Base-by-base conservation (phyloP, 2,329 filamentous ascomycete genomes). In the Stachybotrys elegans region DNA sequence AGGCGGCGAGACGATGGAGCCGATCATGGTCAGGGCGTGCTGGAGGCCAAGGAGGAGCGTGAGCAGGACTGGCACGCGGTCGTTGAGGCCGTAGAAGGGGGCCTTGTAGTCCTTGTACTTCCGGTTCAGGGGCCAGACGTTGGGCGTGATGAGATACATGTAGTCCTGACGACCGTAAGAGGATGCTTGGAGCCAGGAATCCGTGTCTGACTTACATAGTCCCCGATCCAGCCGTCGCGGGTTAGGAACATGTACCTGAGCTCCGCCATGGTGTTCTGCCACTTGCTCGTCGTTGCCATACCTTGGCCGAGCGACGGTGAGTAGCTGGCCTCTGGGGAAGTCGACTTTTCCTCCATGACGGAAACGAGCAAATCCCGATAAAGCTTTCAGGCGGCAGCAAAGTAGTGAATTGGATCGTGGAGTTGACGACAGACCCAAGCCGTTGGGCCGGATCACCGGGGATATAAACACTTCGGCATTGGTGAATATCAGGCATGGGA, bases 51-150 rank as follows among this genome's bases (percentile, higher is more conserved):
- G 69, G 19, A 88, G 68, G 7, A 86, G 59, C 12, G 80, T 83
- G 19, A 88, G 69, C 1, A 87, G 57, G 2, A 87, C 70, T 0
- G 84, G 83, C 62, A 88, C 82, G n/a, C 70, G 68, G 54, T 85
- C 83, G 48, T 87, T 69, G 4, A 87, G 74, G 6, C 81, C 83
- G 54, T 86, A 87, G 64, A 87, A 87, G 0, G 84, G 84, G 3
- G 31, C 32, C 22, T 25, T 21, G 32, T 25, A 25, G 40, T 39
- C 44, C 36, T 41, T 46, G 41, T 46, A 46, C 37, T 36, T 46
- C 32, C 36, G 37, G 35, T 46, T 46, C 16, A 46, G 31, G 22
- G 44, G 44, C 43, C 19, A 27, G 29, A 46, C 40, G 29, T 46
- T 46, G 22, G 44, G 44, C 16, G 44, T 46, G 22, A 43, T 32